Evolutionary conservation across 768 basidiomycete genomes (phyloP).

Genomic region (Lactarius sanguifluus): DNA sequence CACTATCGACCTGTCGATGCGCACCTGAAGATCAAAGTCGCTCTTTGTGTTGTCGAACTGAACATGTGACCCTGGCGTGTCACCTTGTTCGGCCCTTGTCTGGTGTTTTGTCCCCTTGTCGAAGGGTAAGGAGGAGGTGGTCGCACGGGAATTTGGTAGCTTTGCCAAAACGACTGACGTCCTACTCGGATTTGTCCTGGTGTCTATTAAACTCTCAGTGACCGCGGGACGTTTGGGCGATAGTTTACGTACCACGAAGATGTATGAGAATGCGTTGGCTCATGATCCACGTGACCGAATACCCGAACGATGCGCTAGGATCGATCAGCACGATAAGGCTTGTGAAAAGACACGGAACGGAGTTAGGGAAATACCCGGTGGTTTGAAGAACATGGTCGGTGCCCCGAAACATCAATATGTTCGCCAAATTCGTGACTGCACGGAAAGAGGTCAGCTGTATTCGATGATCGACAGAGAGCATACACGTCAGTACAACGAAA

Average conservation of each 20-base stretch:
- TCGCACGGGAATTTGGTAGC: neutral
- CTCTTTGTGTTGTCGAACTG: neutral
- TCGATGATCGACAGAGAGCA: neutral
- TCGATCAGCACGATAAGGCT: neutral
- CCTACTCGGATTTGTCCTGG: constrained; percentile 19
- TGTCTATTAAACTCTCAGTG: constrained; percentile 24
- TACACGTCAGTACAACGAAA: constrained; percentile 53
- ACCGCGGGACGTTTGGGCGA: neutral
- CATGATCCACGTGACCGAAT: constrained; percentile 39
- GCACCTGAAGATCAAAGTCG: constrained; percentile 29
- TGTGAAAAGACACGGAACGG: neutral
- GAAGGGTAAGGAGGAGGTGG: neutral
- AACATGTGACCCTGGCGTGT: neutral
- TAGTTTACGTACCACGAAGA: constrained; percentile 33
- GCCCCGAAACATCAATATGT: constrained; percentile 34
- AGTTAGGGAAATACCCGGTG: constrained; percentile 14
- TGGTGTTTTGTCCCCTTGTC: neutral
- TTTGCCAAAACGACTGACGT: neutral
- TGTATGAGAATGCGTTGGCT: constrained; percentile 39
- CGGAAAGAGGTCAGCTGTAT: neutral
- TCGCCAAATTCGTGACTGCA: constrained; percentile 34
- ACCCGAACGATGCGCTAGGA: constrained; percentile 36
- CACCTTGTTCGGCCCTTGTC: neutral
- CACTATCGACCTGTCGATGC: constrained; percentile 17
- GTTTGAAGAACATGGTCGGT: constrained; percentile 31